A percentile compares a stretch with the other conserved stretches of the same genome.
These are phyloP conservation scores for Sarocladiaceae sp. DNA, from an alignment of 2,329 filamentous ascomycete species.

Conservation along the genomic window DNA sequence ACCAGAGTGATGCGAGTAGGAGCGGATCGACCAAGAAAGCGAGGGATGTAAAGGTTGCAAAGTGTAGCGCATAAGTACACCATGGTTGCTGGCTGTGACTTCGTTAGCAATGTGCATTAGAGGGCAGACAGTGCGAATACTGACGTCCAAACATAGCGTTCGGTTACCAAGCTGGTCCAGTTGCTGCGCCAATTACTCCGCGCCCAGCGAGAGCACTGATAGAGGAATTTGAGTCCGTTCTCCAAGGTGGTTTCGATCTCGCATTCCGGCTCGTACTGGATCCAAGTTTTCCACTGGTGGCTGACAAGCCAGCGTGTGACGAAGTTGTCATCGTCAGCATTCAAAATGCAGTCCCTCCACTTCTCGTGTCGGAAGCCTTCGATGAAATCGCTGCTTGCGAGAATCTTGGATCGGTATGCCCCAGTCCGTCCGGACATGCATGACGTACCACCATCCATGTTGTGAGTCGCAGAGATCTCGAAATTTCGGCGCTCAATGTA, in stretches of 20 bases:
- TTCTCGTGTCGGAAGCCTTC: conserved; percentile 87
- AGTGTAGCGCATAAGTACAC: conserved; percentile 88
- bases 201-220: conserved; percentile 91
- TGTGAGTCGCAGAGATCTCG: conserved; percentile 91
- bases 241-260: conserved; percentile 91
- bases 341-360: conserved; percentile 83
- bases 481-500: conserved; percentile 95
- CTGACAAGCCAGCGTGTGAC: conserved; percentile 93
- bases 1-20: conserved; percentile 62
- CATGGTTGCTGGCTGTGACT: conserved; percentile 72
- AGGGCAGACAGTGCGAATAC: conserved; percentile 28
- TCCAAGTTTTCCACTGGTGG: conserved; percentile 87
- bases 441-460: conserved; percentile 91
- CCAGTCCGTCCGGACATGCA: conserved; percentile 94
- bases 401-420: conserved; percentile 82
- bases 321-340: conserved; percentile 97
- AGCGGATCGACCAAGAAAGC: conserved; percentile 73
- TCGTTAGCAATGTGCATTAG: conserved; percentile 13
- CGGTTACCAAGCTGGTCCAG: conserved; percentile 78
- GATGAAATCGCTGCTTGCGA: conserved; percentile 79
- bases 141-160: conserved; percentile 82
- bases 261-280: conserved; percentile 88
- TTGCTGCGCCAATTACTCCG: conserved; percentile 98
- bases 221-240: conserved; percentile 80
- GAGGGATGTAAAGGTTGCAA: conserved; percentile 87